These are phyloP conservation scores for Mimosa pudica DNA, from an alignment of 306 rosid species.

Conservation along the genomic window DNA sequence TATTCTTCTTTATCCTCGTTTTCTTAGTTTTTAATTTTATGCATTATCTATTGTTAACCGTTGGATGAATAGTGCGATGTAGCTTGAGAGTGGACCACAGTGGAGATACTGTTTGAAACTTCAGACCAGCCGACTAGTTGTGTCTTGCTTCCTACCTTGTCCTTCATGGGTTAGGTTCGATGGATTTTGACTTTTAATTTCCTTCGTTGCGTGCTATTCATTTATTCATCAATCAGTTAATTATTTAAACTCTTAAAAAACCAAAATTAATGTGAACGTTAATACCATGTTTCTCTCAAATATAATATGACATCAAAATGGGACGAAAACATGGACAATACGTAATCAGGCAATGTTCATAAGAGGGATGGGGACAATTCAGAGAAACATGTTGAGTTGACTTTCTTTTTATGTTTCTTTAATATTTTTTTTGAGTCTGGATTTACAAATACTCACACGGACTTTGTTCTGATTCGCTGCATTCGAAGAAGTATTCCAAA, in stretches of 20 bases:
- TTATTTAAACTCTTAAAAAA: background rate
- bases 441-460: background rate
- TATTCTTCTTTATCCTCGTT: slow-evolving; percentile 3
- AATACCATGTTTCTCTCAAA: background rate
- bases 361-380: background rate
- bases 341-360: background rate
- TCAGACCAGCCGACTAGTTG: background rate
- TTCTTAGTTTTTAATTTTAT: background rate
- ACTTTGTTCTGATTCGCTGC: slow-evolving; percentile 11
- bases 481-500: background rate
- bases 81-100: background rate
- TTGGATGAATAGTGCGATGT: background rate
- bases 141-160: background rate
- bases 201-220: background rate
- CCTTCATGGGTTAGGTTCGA: background rate
- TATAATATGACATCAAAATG: background rate
- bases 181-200: slow-evolving; percentile 21
- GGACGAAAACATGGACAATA: slow-evolving; percentile 11
- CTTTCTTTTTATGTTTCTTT: background rate
- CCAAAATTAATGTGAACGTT: slow-evolving; percentile 4
- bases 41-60: background rate
- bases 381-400: slow-evolving; percentile 8
- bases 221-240: background rate
- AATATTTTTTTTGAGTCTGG: background rate
- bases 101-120: no score